phyloP scores from a whole-genome alignment of 202 grass and related monocot species.

The Carex arenaria region DNA sequence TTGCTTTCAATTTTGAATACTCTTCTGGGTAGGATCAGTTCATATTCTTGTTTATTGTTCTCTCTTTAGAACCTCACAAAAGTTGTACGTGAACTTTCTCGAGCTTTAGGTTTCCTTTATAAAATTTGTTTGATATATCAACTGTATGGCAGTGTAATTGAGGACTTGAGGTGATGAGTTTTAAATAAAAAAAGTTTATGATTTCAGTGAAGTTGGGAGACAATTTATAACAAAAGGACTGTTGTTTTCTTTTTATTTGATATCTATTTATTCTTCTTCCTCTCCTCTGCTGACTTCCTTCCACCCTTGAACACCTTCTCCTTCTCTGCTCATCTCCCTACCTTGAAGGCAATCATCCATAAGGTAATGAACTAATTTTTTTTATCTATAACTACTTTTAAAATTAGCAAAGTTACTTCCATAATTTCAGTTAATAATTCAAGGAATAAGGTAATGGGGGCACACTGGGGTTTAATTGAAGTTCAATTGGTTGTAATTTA shows the following conservation, averaged over 20 bases:
- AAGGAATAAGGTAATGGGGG: no score
- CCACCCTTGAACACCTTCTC: no score
- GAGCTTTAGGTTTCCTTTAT: neutral
- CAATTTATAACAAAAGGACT: neutral
- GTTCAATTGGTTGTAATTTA: no score
- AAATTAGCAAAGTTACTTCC: no score
- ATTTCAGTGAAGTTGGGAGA: neutral
- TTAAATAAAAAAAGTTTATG: neutral
- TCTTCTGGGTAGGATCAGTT: neutral
- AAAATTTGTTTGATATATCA: neutral
- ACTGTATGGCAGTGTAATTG: neutral
- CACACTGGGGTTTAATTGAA: no score
- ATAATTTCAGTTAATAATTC: no score
- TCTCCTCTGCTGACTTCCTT: no score
- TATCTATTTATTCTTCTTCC: neutral
- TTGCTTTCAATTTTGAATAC: constrained; percentile 16
- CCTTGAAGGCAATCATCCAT: no score
- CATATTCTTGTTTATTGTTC: neutral
- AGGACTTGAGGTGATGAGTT: neutral
- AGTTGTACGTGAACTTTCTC: neutral
- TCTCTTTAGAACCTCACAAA: neutral
- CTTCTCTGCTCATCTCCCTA: no score
- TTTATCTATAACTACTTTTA: no score
- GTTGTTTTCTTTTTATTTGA: neutral
- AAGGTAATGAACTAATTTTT: no score